These are phyloP conservation scores for Phaeoacremonium minimum DNA, from an alignment of 2,329 filamentous ascomycete species.

Conservation along the genomic window DNA sequence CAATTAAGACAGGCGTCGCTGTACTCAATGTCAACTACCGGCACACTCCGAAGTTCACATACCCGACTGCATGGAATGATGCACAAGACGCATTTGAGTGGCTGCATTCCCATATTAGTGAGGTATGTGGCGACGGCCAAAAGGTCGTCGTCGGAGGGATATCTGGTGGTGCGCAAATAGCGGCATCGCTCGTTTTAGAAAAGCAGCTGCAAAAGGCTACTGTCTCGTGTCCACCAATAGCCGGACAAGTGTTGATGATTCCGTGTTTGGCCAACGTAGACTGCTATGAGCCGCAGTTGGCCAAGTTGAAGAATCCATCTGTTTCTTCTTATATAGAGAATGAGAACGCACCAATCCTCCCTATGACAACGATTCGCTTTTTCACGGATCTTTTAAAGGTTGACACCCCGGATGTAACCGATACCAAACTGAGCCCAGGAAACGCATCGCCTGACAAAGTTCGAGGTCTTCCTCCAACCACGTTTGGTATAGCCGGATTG, in stretches of 20 bases:
- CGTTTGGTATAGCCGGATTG: slow-evolving; percentile 37
- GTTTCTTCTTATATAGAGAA: slow-evolving; percentile 40
- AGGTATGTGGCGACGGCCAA: slow-evolving; percentile 28
- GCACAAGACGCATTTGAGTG: slow-evolving; percentile 49
- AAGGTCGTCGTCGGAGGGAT: slow-evolving; percentile 36
- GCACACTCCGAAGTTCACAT: slow-evolving; percentile 49
- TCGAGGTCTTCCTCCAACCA: slow-evolving; percentile 34
- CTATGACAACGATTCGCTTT: slow-evolving; percentile 26
- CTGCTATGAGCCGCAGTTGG: slow-evolving; percentile 22
- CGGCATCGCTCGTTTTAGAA: slow-evolving; percentile 23
- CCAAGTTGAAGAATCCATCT: slow-evolving; percentile 27
- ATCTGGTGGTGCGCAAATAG: slow-evolving; percentile 34
- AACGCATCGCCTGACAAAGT: slow-evolving; percentile 26
- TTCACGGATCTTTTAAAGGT: slow-evolving; percentile 23
- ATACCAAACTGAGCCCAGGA: slow-evolving; percentile 34
- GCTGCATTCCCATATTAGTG: slow-evolving; percentile 38
- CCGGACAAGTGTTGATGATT: slow-evolving; percentile 48
- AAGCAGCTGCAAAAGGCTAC: slow-evolving; percentile 24
- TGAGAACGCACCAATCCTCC: slow-evolving; percentile 43
- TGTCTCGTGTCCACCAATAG: slow-evolving; percentile 22
- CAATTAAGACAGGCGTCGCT: slow-evolving; percentile 31
- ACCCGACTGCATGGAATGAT: slow-evolving; percentile 50
- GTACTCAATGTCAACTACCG: slow-evolving; percentile 56
- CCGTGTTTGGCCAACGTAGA: slow-evolving; percentile 32
- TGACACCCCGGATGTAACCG: slow-evolving; percentile 15